Base-by-base conservation (phyloP, 2,329 filamentous ascomycete genomes). In the Leptographium flavum region DNA sequence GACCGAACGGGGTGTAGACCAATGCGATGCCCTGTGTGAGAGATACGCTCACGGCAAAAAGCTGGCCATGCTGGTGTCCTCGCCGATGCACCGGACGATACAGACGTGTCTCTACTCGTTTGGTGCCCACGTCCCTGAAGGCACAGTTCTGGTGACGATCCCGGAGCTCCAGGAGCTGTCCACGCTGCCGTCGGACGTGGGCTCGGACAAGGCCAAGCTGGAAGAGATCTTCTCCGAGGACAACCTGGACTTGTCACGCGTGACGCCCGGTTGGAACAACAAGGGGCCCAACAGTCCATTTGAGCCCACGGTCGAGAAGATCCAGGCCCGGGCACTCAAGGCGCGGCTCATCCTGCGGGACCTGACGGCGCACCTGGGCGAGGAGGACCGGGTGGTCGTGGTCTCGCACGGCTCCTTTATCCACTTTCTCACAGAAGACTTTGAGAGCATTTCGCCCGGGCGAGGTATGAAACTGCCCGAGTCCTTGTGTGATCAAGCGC, bases 351-450 rank as follows among this genome's bases (percentile, higher is more conserved):
- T 73, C 63, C 58, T 92, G 49, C 58, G 72, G 15, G 63, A 70
- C 0, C 50, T 71, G 36, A 38, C 70, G 65, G 31, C 61, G 68
- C 54, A 56, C 25, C 49, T 53, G 1, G 45, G 4, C 8, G 57
- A 52, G 0, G 78, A 83, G 55, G 67, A 65, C 4, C 74, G 90
- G 53, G 74, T 94, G 25, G 76, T 81, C 0, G 70, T 87, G 2
- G 85, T 93, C 8, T 82, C 85, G 3, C 87, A 94, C 55, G 87
- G 87, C 2, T 84, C 83, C 1, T 83, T 88, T 54, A 59, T 94
- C 55, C 87, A 94, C 60, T 93, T 86, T 55, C 65, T 94, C 50
- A 92, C 85, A 0, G 76, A 87, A 53, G 87, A 94, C 56, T 93
- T 80, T 76, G 68, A 76, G 45, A 82, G 78, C 36, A 71, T 73